Percentiles rank a stretch among this genome's conserved stretches.
Evolutionary conservation across 2,329 filamentous ascomycete genomes (phyloP).

Genomic region (Epichloe sp.): DNA sequence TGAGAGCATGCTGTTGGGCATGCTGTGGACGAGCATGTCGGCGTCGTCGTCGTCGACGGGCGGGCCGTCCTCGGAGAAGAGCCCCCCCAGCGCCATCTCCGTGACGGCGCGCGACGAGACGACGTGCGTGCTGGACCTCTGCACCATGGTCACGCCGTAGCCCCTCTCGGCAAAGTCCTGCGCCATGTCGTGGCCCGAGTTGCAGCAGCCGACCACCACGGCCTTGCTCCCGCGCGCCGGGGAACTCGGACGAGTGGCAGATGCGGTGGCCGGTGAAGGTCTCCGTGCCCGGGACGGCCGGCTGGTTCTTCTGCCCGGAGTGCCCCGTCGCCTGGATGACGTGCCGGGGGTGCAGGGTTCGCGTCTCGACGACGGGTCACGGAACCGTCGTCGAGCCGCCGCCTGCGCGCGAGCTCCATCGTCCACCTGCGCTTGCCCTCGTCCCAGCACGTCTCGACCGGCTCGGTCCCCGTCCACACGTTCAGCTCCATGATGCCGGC

Average conservation of each 20-base stretch:
- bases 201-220: conserved; percentile 54
- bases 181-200: conserved; percentile 56
- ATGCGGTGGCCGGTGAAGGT: conserved; percentile 45
- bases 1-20: conserved; percentile 47
- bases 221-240: conserved; percentile 34
- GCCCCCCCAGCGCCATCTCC: conserved; percentile 33
- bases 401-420: conserved; percentile 37
- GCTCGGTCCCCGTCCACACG: conserved; percentile 44
- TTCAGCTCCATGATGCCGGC: conserved; percentile 53
- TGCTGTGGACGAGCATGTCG: conserved; percentile 45
- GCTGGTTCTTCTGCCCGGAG: conserved; percentile 51
- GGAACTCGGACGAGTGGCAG: conserved; percentile 49
- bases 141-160: conserved; percentile 55
- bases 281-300: conserved; percentile 41
- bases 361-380: conserved; percentile 24
- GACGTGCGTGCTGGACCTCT: conserved; percentile 53
- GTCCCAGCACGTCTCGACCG: conserved; percentile 36
- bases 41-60: conserved; percentile 56
- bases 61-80: conserved; percentile 39
- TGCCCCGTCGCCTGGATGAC: conserved; percentile 56
- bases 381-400: conserved; percentile 27
- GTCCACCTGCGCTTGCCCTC: conserved; percentile 39
- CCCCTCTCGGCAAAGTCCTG: conserved; percentile 56
- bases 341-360: conserved; percentile 47
- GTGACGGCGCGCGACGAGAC: conserved; percentile 40